Evolutionary conservation across 2,329 filamentous ascomycete species (phyloP).

Genomic region (Coniosporium uncinatum): DNA sequence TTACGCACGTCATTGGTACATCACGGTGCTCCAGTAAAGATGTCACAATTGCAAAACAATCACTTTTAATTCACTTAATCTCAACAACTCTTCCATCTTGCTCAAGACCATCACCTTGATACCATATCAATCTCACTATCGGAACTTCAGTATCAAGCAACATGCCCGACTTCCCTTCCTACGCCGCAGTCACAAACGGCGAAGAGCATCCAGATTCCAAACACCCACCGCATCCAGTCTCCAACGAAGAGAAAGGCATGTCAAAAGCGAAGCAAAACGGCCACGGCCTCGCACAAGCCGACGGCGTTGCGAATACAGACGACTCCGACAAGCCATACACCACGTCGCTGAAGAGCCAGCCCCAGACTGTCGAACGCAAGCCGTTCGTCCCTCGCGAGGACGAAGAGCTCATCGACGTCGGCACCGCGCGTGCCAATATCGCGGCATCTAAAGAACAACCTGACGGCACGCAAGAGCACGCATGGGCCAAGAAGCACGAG

Average conservation of each 20-base stretch:
- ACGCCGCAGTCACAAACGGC: background rate
- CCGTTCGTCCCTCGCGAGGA: slow-evolving; percentile 14
- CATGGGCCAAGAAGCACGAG: slow-evolving; percentile 28
- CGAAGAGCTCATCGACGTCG: slow-evolving; percentile 17
- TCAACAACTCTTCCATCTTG: too few species aligned
- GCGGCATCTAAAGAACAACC: slow-evolving; percentile 31
- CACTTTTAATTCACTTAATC: too few species aligned
- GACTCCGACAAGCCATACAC: background rate
- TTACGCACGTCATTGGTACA: background rate
- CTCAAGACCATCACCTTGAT: too few species aligned
- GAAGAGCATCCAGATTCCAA: background rate
- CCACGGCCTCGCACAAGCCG: background rate
- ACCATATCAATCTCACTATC: background rate
- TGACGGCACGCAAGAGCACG: slow-evolving; percentile 31
- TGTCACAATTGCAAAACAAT: too few species aligned
- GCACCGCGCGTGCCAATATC: slow-evolving; percentile 33
- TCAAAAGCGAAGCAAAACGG: background rate
- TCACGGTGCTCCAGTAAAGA: background rate
- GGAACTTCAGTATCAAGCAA: too few species aligned
- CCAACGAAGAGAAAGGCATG: background rate
- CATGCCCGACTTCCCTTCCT: background rate
- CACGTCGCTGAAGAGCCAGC: background rate
- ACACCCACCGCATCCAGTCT: too few species aligned
- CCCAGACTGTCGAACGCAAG: slow-evolving; percentile 7
- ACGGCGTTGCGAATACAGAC: background rate